Evolutionary conservation across 495 filamentous ascomycete species (phyloP), one percentile per base, ranked within the genome.

Genomic region (Penicillium lagena): DNA sequence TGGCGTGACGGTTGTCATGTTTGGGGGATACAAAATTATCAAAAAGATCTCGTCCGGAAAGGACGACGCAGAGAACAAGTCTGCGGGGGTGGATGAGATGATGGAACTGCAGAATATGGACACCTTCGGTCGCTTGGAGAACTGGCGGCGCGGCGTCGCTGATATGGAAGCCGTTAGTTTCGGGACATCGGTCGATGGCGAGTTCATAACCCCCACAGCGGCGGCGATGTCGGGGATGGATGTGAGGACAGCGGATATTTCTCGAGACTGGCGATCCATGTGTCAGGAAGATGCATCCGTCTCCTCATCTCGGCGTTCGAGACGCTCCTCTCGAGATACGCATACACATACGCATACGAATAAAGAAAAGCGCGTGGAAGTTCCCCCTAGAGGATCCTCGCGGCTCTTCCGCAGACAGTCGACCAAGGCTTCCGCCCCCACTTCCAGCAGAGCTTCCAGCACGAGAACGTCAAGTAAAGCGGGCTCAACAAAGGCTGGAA

Each of bases 11-110:
- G 81, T 98, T 5, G 84, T 98, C 52, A 90, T 93, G 68, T 82
- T 98, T 42, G 93, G 93, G 34, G 93, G 93, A 11, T 96, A 87
- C 77, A 96, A 93, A 71, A 96, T 98, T 56, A 81, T 98, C 68
- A 94, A 95, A 72, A 81, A 82, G 54, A 84, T 96, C 50, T 67
- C 75, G 39, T 54, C 53, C 43, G 66, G 52, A 33, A 35, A 43
- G 31, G 31, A 43, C 12, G 42, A 44, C 11, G 12, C 38, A 37
- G 39, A 35, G 8, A 39, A 31, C 36, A 35, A 43, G 27, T n/a
- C 38, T 17, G 38, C 58, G 2, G 58, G 64, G 35, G 72, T 80
- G 67, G 79, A 84, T 17, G 82, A 82, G 35, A 67, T 78, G 58
- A 68, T 83, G 39, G 75, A 77, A 40, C 50, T 78, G 65, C 22